These are phyloP conservation scores for Aspergillus hancockii DNA, from an alignment of 495 filamentous ascomycete species.

Conservation along the genomic window DNA sequence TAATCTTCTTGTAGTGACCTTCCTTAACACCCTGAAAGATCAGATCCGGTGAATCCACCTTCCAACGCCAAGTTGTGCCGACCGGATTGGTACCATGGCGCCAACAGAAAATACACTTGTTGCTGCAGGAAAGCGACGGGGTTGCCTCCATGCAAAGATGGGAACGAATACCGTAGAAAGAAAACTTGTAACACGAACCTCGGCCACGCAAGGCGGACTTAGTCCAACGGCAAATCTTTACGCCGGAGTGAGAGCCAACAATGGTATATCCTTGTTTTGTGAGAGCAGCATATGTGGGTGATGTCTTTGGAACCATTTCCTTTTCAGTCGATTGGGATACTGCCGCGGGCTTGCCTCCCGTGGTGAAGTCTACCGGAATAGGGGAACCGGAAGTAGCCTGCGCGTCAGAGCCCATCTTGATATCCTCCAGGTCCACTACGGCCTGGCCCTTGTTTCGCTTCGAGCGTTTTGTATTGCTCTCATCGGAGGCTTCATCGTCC, in stretches of 20 bases:
- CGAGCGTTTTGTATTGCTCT: slow-evolving; percentile 30
- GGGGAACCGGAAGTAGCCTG: slow-evolving; percentile 40
- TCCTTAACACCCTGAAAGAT: slow-evolving; percentile 89
- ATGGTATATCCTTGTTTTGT: slow-evolving; percentile 98
- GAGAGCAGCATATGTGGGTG: slow-evolving; percentile 81
- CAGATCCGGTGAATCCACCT: slow-evolving; percentile 82
- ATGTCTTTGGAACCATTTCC: slow-evolving; percentile 90
- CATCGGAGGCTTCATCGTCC: slow-evolving; percentile 45
- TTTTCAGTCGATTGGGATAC: slow-evolving; percentile 55
- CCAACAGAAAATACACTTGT: slow-evolving; percentile 99
- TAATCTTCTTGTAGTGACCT: slow-evolving; percentile 94
- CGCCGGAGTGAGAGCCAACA: slow-evolving; percentile 90
- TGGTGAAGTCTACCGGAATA: slow-evolving; percentile 86
- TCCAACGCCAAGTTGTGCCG: slow-evolving; percentile 94
- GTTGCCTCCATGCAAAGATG: slow-evolving; percentile 98
- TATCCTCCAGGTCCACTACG: slow-evolving; percentile 82
- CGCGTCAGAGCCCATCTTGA: slow-evolving; percentile 57
- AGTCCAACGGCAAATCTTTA: slow-evolving; percentile 98
- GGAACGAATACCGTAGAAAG: slow-evolving; percentile 93
- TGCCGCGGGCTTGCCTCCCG: slow-evolving; percentile 51
- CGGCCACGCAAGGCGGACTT: slow-evolving; percentile 95
- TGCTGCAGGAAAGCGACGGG: slow-evolving; percentile 90
- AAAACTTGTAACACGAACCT: slow-evolving; percentile 95
- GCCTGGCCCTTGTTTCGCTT: slow-evolving; percentile 45
- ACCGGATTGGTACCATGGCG: slow-evolving; percentile 96